Evolutionary conservation across 2,329 filamentous ascomycete genomes (phyloP).

Genomic region (Colletotrichum sp.): DNA sequence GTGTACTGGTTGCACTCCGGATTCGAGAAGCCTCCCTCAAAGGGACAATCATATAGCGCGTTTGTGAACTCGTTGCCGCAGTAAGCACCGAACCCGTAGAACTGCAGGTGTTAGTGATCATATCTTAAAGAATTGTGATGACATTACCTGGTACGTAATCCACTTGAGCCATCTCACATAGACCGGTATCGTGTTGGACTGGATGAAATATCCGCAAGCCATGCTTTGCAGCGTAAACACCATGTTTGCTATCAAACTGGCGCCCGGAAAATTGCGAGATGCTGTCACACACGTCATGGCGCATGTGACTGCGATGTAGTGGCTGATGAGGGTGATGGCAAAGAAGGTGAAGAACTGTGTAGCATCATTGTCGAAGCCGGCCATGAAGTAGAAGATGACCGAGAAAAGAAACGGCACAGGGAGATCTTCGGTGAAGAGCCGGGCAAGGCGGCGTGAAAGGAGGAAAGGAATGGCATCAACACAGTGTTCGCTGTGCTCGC

Average conservation of each 20-base stretch:
- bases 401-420: slow-evolving; percentile 75
- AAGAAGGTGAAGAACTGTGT: slow-evolving; percentile 77
- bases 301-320: slow-evolving; percentile 76
- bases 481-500: slow-evolving; percentile 75
- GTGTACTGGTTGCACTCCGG: slow-evolving; percentile 73
- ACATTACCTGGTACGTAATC: slow-evolving; percentile 60
- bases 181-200: slow-evolving; percentile 73
- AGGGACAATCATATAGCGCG: slow-evolving; percentile 76
- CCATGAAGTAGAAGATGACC: slow-evolving; percentile 79
- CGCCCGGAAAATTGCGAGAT: slow-evolving; percentile 71
- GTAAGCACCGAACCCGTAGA: slow-evolving; percentile 75
- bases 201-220: slow-evolving; percentile 79
- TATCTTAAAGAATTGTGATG: slow-evolving; percentile 26
- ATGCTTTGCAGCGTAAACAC: slow-evolving; percentile 76
- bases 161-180: slow-evolving; percentile 83
- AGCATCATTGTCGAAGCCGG: slow-evolving; percentile 69
- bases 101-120: slow-evolving; percentile 44
- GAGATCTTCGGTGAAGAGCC: slow-evolving; percentile 73
- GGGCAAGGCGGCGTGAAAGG: slow-evolving; percentile 71
- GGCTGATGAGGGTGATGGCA: slow-evolving; percentile 68
- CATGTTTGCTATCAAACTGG: slow-evolving; percentile 75
- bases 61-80: slow-evolving; percentile 75
- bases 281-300: slow-evolving; percentile 71
- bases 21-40: slow-evolving; percentile 63
- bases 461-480: slow-evolving; percentile 74